These are phyloP conservation scores for Dioscorea dumetorum DNA, from an alignment of 106 monocot species.

Conservation along the genomic window DNA sequence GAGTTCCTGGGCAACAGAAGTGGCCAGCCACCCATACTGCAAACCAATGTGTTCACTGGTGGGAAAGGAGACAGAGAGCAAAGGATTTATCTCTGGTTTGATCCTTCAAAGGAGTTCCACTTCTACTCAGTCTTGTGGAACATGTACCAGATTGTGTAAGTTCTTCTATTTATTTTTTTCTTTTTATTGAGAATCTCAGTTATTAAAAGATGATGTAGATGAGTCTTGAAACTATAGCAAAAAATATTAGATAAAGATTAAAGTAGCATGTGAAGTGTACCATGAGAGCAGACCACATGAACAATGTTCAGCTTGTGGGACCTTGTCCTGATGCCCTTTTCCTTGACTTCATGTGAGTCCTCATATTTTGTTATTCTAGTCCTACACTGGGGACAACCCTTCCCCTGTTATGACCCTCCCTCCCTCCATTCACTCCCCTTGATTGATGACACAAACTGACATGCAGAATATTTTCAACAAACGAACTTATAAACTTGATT, in stretches of 20 bases:
- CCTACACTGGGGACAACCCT: no score
- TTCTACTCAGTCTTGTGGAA: constrained; percentile 9
- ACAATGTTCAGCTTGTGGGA: neutral
- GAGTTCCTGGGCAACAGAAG: constrained; percentile 14
- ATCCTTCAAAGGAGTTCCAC: constrained; percentile 4
- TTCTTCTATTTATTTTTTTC: neutral
- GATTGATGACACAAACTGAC: neutral
- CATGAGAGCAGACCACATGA: neutral
- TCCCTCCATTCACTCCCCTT: neutral
- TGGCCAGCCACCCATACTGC: constrained; percentile 2
- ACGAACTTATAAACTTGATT: no score
- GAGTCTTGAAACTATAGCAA: neutral
- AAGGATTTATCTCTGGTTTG: constrained; percentile 14
- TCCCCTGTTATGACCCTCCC: neutral
- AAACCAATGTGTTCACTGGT: constrained; percentile 12
- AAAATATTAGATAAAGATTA: neutral
- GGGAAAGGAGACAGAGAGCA: constrained; percentile 10
- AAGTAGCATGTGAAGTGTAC: constrained; percentile 1
- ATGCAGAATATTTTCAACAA: neutral
- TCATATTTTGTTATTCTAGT: no score
- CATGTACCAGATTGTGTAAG: constrained; percentile 14
- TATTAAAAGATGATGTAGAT: neutral
- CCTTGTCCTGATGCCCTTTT: neutral
- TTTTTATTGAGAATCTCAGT: neutral
- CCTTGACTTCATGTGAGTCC: neutral